These are phyloP conservation scores for Hypoxylon sp. DNA, from an alignment of 2,329 filamentous ascomycete genomes.

Conservation along the genomic window DNA sequence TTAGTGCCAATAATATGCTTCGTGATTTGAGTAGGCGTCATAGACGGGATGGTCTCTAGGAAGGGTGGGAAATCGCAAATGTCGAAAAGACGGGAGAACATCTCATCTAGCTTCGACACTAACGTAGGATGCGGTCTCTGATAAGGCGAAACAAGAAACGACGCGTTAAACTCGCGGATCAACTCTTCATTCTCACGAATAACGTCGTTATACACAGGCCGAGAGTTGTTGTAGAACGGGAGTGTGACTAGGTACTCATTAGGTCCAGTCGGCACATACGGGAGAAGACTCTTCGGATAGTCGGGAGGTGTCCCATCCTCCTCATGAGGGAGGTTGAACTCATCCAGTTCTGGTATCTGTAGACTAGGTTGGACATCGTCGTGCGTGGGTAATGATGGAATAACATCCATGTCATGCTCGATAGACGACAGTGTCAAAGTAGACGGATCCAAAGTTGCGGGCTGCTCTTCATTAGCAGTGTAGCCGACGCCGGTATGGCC, in stretches of 20 bases:
- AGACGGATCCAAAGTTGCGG: conserved; percentile 52
- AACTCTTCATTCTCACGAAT: conserved; percentile 62
- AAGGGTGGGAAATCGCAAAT: conserved; percentile 72
- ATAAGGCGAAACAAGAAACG: conserved; percentile 60
- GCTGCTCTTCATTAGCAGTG: conserved; percentile 47
- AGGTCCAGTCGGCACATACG: conserved; percentile 50
- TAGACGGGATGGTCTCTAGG: conserved; percentile 61
- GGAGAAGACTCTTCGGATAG: conserved; percentile 48
- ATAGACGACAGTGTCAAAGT: conserved; percentile 54
- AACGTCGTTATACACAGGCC: conserved; percentile 67
- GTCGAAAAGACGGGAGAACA: conserved; percentile 67
- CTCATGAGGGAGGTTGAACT: conserved; percentile 26
- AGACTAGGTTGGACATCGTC: conserved; percentile 41
- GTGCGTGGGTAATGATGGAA: conserved; percentile 50
- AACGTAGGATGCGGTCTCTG: conserved; percentile 58
- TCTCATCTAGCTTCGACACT: conserved; percentile 63
- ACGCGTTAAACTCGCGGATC: conserved; percentile 60
- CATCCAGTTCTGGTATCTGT: conserved; percentile 38
- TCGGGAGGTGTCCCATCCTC: conserved; percentile 41
- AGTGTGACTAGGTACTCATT: conserved; percentile 69
- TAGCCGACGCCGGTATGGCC: conserved; percentile 33
- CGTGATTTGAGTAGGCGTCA: conserved; percentile 61
- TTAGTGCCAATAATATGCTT: conserved; percentile 71
- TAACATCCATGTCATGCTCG: conserved; percentile 50
- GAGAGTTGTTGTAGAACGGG: conserved; percentile 67